Evolutionary conservation across 2,329 filamentous ascomycete genomes (phyloP).

Genomic region (Graphilbum ipis-grandicollis): DNA sequence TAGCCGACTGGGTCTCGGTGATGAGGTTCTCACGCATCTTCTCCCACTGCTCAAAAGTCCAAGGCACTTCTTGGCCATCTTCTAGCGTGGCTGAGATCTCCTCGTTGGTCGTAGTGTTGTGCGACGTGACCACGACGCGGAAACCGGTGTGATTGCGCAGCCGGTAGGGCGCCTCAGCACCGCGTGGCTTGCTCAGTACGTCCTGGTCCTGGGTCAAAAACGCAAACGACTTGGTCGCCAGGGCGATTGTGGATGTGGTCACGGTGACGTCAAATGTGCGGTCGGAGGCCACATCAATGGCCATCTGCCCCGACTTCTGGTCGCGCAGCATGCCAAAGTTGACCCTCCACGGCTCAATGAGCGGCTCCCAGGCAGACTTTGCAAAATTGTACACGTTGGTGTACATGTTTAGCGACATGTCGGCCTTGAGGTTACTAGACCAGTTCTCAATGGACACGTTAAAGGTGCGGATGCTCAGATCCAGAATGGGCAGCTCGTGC

Average conservation of each 20-base stretch:
- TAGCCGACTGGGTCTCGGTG: slow-evolving; percentile 57
- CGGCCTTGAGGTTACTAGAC: slow-evolving; percentile 73
- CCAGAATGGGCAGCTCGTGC: slow-evolving; percentile 87
- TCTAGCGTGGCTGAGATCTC: slow-evolving; percentile 58
- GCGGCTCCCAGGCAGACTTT: slow-evolving; percentile 93
- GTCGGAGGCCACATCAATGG: slow-evolving; percentile 72
- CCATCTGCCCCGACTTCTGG: slow-evolving; percentile 54
- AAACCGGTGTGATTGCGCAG: slow-evolving; percentile 96
- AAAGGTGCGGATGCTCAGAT: slow-evolving; percentile 85
- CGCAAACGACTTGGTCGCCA: slow-evolving; percentile 82
- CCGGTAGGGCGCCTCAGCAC: slow-evolving; percentile 79
- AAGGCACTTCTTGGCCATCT: slow-evolving; percentile 82
- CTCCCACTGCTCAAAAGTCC: slow-evolving; percentile 93
- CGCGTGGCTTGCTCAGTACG: slow-evolving; percentile 80
- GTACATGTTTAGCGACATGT: slow-evolving; percentile 83
- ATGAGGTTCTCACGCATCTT: slow-evolving; percentile 89
- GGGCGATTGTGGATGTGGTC: slow-evolving; percentile 82
- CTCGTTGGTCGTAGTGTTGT: slow-evolving; percentile 47
- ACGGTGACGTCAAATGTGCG: slow-evolving; percentile 85
- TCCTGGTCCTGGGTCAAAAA: slow-evolving; percentile 83
- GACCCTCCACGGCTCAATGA: slow-evolving; percentile 94
- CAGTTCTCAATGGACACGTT: slow-evolving; percentile 74
- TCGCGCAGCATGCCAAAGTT: slow-evolving; percentile 77
- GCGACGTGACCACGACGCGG: slow-evolving; percentile 68
- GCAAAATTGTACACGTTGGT: slow-evolving; percentile 98